Evolutionary conservation across 257 asterid species (phyloP).

Genomic region (Ocimum tenuiflorum): DNA sequence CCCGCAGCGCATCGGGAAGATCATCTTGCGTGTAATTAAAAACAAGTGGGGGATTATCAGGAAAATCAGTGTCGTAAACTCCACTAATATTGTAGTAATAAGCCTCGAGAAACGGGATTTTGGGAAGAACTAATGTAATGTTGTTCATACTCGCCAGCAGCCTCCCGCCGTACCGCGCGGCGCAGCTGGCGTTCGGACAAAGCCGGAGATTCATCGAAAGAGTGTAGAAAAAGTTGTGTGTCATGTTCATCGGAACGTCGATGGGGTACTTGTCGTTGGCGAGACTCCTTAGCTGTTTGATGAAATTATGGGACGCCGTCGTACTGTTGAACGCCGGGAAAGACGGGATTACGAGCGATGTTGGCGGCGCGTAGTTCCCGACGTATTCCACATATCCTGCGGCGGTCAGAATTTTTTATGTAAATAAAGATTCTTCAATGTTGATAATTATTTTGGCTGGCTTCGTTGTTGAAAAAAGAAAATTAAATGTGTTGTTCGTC

Average conservation of each 20-base stretch:
- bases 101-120: slow-evolving; percentile 33
- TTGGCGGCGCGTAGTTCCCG: slow-evolving; percentile 28
- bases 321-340: slow-evolving; percentile 33
- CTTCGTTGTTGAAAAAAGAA: too few relatives aligned
- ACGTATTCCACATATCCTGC: slow-evolving; percentile 33
- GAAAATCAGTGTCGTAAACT: slow-evolving; percentile 29
- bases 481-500: too few relatives aligned
- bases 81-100: slow-evolving; percentile 27
- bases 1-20: slow-evolving; percentile 17
- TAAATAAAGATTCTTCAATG: too few relatives aligned
- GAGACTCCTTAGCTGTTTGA: slow-evolving; percentile 22
- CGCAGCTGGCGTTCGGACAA: slow-evolving; percentile 23
- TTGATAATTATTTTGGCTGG: too few relatives aligned
- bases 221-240: slow-evolving; percentile 20
- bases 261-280: slow-evolving; percentile 24
- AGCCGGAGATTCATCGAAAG: slow-evolving; percentile 39
- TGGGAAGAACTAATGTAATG: slow-evolving; percentile 26
- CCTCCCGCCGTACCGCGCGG: slow-evolving; percentile 24
- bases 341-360: slow-evolving; percentile 9
- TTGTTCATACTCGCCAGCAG: slow-evolving; percentile 49
- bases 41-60: slow-evolving; percentile 26
- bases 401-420: too few relatives aligned
- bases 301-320: slow-evolving; percentile 21
- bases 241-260: slow-evolving; percentile 33
- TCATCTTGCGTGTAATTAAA: slow-evolving; percentile 32